Evolutionary conservation across 768 basidiomycete genomes (phyloP), one percentile per base, ranked within the genome.

Genomic region (Suillus placidus): DNA sequence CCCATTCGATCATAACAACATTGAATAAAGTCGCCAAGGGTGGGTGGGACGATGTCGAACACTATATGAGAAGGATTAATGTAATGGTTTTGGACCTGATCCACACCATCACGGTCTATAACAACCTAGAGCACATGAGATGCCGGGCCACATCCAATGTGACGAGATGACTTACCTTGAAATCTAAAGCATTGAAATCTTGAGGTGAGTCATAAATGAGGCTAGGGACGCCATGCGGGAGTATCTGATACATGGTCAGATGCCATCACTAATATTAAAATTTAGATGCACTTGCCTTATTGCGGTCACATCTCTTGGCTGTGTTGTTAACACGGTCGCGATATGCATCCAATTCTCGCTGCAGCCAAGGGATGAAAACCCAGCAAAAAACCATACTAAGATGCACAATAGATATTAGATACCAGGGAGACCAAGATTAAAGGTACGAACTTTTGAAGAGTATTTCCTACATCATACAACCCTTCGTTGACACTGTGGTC

Each of bases 211-310:
- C 54, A 18, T 70, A 67, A 2, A 84, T 83, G 0, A 76, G 51
- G 20, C 72, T 64, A 0, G 83, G 82, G n/a, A 73, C 65, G 3
- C 80, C 81, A 42, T 80, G 76, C 1, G 82, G 82, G 0, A 83
- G 67, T 16, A 68, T 30, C 62, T 66, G 16, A 23, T 75, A 16
- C 35, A 54, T 45, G 45, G 45, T 47, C 45, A 47, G 45, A 47
- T 47, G n/a, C 8, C 14, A 16, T n/a, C 45, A 47, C 9, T 23
- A 9, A 23, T 7, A n/a, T 80, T 81, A 34, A 68, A 37, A 37
- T 37, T 37, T 12, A 37, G 12, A 9, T 37, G 37, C 12, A 37
- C 37, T 68, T 38, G 1, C 38, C 38, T 38, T 38, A 14, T 38
- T 38, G 3, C 13, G 4, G 13, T 38, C 13, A 0, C 13, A 2